Evolutionary conservation across 1,284 basidiomycete genomes (phyloP), one percentile per base, ranked within the genome.

Genomic region (Ceratobasidium sp.): DNA sequence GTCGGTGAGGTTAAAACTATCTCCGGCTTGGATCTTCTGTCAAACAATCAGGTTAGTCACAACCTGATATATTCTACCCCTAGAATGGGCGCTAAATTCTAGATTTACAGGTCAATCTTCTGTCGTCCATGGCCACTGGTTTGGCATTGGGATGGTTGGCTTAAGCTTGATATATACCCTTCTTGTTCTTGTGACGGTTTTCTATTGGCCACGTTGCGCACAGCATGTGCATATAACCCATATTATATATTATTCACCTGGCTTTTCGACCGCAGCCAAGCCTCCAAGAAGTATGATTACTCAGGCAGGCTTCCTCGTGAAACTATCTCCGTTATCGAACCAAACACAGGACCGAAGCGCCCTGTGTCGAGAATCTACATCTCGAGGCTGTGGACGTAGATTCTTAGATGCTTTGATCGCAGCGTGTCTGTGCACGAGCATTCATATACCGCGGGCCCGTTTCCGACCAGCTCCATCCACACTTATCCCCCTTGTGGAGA

Each of bases 21-120:
- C 77, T 93, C 91, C 49, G 95, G 96, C 0, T 81, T 89, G 73
- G 88, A 95, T 81, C 79, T 97, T 9, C 87, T 98, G 77, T 91
- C 90, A 46, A 98, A 98, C 83, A 96, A 95, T 81, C 92, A 94
- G 86, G 93, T 92, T 67, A 81, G n/a, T 15, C 3, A 56, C 60
- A n/a, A 49, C 42, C 39, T 13, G 64, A 51, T 67, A 6, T 28
- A 28, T 6, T 33, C 33, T 9, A 51, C 18, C 46, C 23, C 12
- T 28, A 46, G 6, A n/a, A n/a, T 51, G 40, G 44, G 18, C 61
- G 26, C 67, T 70, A n/a, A 39, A 33, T 26, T 51, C 20, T 39
- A 13, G 9, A 28, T 18, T 20, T 7, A 26, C 44, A 89, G 88
- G 85, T 89, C 77, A 89, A 89, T 80, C 80, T 89, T 2, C 49